These are phyloP conservation scores for Leptosphaerulina australis DNA, from an alignment of 2,329 filamentous ascomycete genomes.

Conservation along the genomic window DNA sequence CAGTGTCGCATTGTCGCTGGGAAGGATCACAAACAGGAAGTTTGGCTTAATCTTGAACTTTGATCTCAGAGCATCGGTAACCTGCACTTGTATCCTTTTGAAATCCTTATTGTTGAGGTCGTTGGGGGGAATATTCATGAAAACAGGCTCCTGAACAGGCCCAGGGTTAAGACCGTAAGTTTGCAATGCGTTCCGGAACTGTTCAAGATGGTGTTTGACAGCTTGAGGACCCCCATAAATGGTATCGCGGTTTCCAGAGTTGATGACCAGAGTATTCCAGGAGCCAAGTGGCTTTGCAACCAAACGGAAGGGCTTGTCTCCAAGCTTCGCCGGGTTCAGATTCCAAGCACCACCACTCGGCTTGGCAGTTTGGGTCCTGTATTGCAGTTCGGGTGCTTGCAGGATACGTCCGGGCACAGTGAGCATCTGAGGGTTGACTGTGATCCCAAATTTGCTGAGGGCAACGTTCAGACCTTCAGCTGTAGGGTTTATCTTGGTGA, in stretches of 20 bases:
- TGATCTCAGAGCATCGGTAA: slow-evolving; percentile 58
- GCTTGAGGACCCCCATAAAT: slow-evolving; percentile 26
- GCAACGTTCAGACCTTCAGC: slow-evolving; percentile 29
- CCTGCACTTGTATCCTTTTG: slow-evolving; percentile 62
- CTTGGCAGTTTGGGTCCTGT: slow-evolving; percentile 50
- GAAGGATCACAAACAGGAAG: slow-evolving; percentile 42
- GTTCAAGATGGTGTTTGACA: slow-evolving; percentile 15
- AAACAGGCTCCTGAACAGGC: slow-evolving; percentile 18
- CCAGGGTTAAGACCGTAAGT: slow-evolving; percentile 34
- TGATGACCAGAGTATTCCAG: slow-evolving; percentile 42
- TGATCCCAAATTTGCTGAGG: slow-evolving; percentile 64
- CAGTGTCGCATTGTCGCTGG: slow-evolving; percentile 36
- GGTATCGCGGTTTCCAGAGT: slow-evolving; percentile 26
- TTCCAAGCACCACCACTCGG: slow-evolving; percentile 71
- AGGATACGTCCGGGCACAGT: slow-evolving; percentile 76
- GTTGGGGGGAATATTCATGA: slow-evolving; percentile 14
- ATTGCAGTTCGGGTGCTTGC: slow-evolving; percentile 64
- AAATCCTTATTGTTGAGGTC: slow-evolving; percentile 40
- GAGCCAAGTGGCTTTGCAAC: slow-evolving; percentile 24
- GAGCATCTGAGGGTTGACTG: slow-evolving; percentile 66
- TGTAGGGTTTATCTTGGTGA: slow-evolving; percentile 34
- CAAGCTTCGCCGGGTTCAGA: slow-evolving; percentile 52
- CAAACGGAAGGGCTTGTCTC: slow-evolving; percentile 34
- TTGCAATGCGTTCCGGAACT: slow-evolving; percentile 27
- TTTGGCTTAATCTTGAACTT: slow-evolving; percentile 48